Evolutionary conservation across 2,329 filamentous ascomycete genomes (phyloP).

Genomic region (Lojkania enalia): DNA sequence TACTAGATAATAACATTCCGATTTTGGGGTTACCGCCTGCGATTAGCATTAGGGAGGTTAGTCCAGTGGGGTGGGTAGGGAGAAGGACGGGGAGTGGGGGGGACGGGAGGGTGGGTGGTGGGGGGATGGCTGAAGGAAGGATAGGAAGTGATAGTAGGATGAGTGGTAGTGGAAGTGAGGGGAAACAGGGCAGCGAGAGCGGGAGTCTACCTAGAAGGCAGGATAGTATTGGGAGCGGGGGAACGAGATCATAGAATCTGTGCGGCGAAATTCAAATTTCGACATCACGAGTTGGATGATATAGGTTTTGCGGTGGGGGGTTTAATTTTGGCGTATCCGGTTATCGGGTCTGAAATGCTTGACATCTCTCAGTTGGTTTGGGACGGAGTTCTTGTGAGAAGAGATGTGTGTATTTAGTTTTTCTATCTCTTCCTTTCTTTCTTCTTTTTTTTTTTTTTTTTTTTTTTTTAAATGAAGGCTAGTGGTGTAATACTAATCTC

Average conservation of each 20-base stretch:
- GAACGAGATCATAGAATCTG: no score
- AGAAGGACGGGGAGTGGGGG: slow-evolving; percentile 14
- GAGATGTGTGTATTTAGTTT: not conserved
- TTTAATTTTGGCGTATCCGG: no score
- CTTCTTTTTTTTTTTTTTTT: no score
- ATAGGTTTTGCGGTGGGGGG: no score
- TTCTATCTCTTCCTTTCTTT: not conserved
- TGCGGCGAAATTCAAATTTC: no score
- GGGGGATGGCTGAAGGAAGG: slow-evolving; percentile 33
- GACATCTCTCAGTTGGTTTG: no score
- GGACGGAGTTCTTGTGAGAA: no score
- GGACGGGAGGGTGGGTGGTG: slow-evolving; percentile 14
- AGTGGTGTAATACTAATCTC: no score
- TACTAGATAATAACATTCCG: slow-evolving; percentile 47
- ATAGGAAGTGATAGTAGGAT: slow-evolving; percentile 37
- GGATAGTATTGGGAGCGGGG: slow-evolving; percentile 31
- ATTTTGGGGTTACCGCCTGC: slow-evolving; percentile 48
- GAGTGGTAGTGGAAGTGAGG: slow-evolving; percentile 28
- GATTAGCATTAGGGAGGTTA: slow-evolving; percentile 41
- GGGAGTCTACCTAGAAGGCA: slow-evolving; percentile 26
- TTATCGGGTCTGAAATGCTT: no score
- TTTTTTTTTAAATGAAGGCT: no score
- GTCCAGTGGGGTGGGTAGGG: slow-evolving; percentile 27
- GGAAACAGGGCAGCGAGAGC: slow-evolving; percentile 13
- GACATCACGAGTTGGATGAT: no score